Evolutionary conservation across 2,329 filamentous ascomycete species (phyloP), one percentile per base, ranked within the genome.

Genomic region (Xylariaceae sp.): DNA sequence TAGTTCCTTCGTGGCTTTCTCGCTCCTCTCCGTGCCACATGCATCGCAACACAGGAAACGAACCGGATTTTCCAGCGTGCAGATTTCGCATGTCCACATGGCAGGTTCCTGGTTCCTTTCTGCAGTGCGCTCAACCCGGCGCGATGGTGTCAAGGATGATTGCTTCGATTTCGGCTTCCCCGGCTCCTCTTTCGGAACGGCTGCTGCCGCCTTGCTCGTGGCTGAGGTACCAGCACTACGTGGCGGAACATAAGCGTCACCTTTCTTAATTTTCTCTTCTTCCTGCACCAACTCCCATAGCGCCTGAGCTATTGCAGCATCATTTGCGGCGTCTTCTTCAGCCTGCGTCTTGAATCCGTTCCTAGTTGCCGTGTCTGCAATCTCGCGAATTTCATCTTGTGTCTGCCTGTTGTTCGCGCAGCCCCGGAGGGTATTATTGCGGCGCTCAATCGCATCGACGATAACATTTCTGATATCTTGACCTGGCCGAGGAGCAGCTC

Each of bases 261-360:
- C 83, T 60, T 85, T 82, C 64, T 79, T 81, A 40, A 67, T 67
- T 59, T 72, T 74, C 59, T 89, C 83, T 59, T 96, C 92, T 69
- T 96, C 87, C 68, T 96, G 89, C 21, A 95, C 88, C 18, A 96
- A 78, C 67, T 97, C 93, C 77, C 90, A 92, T 29, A 96, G 78
- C 0, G 92, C 92, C 67, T 93, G 86, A 50, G 91, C 86, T 58
- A 96, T 96, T 4, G 93, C 93, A 20, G 84, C 81, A 53, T 96
- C 91, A 65, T 96, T 96, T 2, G 91, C 93, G 64, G 92, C 88
- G 52, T 96, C 91, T 70, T 96, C 90, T 63, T 96, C 91, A 0
- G 91, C 91, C 67, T 90, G 84, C 0, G 92, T 97, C 57, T 82
- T 84, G 76, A 96, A 93, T 0, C 91, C 90, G 62, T 89, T 89